Evolutionary conservation across 208 protist species (phyloP), one percentile per base, ranked within the genome.

Genomic region (Leishmania aethiopica): DNA sequence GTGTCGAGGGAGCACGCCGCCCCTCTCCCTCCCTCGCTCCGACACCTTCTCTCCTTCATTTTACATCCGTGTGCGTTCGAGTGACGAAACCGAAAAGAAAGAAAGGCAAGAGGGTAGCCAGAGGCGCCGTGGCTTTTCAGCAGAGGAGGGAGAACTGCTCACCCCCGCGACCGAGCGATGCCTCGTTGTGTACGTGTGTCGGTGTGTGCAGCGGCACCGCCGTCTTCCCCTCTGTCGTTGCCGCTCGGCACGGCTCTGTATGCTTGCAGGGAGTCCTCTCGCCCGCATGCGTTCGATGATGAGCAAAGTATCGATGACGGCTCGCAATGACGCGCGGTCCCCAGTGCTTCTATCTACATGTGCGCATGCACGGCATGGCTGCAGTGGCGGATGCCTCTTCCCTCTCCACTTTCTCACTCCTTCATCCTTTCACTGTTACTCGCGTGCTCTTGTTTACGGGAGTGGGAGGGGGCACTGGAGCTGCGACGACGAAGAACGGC

Each of bases 351-450:
- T 77, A 17, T 62, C 19, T 69, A 17, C 11, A 22, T 75, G 7
- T 51, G 28, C 7, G 37, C 62, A 49, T 45, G 69, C 42, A 80
- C 71, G 42, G 3, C 79, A 47, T 62, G 51, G 32, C 78, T 83
- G 13, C 70, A 32, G 22, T 35, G 28, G 22, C n/a, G n/a, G 19
- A 5, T 22, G 49, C 22, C 66, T 79, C 32, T 51, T 86, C n/a
- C 69, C 42, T 73, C 55, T 40, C 62, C 0, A 22, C 62, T 40
- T 69, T 40, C 62, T 69, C 69, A 78, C 42, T 11, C 69, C 45
- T 72, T 70, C 3, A 70, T 55, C 67, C 70, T 35, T 80, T 47
- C 62, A 40, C n/a, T 53, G 45, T 51, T 10, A 40, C 42, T 3
- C 42, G 15, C 69, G 25, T 74, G 17, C 69, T 32, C 45, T 51